Evolutionary conservation across 768 basidiomycete genomes (phyloP).

Genomic region (Rhodocollybia butyracea): DNA sequence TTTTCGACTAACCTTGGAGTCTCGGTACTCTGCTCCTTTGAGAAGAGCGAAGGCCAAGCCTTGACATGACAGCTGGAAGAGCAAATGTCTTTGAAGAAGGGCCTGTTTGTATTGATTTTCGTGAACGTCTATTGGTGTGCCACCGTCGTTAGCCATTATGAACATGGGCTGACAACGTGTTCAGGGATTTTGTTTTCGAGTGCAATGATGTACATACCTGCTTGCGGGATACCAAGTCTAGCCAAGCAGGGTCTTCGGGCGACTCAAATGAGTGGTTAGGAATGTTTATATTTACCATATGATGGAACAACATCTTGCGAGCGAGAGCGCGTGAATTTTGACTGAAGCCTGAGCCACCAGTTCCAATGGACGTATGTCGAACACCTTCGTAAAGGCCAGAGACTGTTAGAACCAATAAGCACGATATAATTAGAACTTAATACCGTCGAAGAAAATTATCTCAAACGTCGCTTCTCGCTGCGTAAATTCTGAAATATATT

Average conservation of each 20-base stretch:
- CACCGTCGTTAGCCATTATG: slow-evolving; percentile 55
- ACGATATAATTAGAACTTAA: neutral
- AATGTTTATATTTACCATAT: slow-evolving; percentile 31
- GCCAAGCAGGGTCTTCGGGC: slow-evolving; percentile 48
- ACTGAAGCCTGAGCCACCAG: slow-evolving; percentile 53
- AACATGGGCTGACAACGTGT: slow-evolving; percentile 58
- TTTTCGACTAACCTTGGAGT: slow-evolving; percentile 52
- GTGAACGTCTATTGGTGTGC: slow-evolving; percentile 15
- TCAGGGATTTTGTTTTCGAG: neutral
- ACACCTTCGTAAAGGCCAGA: neutral
- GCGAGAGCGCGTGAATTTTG: slow-evolving; percentile 62
- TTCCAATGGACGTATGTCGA: neutral
- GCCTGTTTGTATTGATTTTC: slow-evolving; percentile 22
- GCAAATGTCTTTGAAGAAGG: slow-evolving; percentile 46
- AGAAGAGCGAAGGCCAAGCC: slow-evolving; percentile 52
- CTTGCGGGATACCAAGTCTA: slow-evolving; percentile 33
- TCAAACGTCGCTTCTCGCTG: neutral
- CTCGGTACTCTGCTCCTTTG: slow-evolving; percentile 53
- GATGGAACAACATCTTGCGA: slow-evolving; percentile 46
- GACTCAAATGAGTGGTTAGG: slow-evolving; percentile 42
- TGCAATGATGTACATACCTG: slow-evolving; percentile 31
- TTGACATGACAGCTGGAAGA: slow-evolving; percentile 45
- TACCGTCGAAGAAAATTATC: neutral
- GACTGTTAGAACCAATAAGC: neutral
- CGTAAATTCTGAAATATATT: neutral